Evolutionary conservation across 352 stramenopile genomes (phyloP), one percentile per base, ranked within the genome.

Genomic region (Globisporangium spiculum): DNA sequence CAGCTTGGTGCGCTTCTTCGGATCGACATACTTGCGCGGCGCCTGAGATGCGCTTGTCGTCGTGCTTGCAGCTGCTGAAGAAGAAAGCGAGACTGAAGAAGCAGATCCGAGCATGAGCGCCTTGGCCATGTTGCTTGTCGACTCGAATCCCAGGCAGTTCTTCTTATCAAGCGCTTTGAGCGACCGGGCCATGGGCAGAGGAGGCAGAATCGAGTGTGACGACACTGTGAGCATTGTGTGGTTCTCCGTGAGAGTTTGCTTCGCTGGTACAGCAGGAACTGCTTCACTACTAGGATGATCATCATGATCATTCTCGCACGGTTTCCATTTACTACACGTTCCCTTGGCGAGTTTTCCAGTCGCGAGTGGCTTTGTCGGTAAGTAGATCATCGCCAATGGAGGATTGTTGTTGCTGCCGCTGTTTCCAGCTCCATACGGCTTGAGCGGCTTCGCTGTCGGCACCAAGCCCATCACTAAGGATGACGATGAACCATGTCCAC

Each of bases 371-470:
- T 86, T 89, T n/a, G 74, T 85, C 4, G 81, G 79, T 6, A 91
- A 60, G 54, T 91, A 91, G 2, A 89, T 54, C 72, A 91, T 88
- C 2, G 73, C 70, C 0, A 90, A 65, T 14, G 75, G 73, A 14
- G 75, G 79, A 14, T 18, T 38, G 10, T 53, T 22, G 0, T 50
- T 41, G 18, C 50, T n/a, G n/a, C n/a, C 18, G 0, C 22, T 46
- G 20, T 9, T 27, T 32, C 14, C 63, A 9, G 61, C 71, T 44
- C 36, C 36, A 5, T 78, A 69, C 12, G 68, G 60, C 63, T 65
- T 70, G 18, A 84, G 68, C 9, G 56, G 68, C 8, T 76, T 67
- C 7, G 81, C 60, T 1, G 76, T 73, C 9, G 78, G 75, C 10
- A 75, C 78, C 5, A 84, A 41, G 0, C 73, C 61, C 2, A 56